Evolutionary conservation across 192 early-diverging fungal genomes (phyloP).

Genomic region (Spizellomyces sp.): DNA sequence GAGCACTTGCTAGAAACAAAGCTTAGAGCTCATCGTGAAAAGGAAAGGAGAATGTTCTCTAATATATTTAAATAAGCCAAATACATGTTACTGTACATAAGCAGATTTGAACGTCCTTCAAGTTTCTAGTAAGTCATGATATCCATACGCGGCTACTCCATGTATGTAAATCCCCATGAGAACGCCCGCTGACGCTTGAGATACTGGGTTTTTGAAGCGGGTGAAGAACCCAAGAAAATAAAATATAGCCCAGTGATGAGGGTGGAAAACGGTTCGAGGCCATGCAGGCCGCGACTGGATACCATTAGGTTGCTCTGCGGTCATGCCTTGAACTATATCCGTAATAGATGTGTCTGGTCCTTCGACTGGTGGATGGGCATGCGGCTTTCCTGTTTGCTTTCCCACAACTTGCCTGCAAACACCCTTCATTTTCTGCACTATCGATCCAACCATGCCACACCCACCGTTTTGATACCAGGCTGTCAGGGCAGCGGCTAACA

Average conservation of each 20-base stretch:
- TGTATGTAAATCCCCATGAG: constrained; percentile 1
- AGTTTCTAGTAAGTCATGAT: not conserved
- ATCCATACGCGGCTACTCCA: constrained; percentile 1
- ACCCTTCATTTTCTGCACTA: too few species aligned
- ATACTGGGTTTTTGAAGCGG: not conserved
- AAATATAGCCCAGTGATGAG: constrained; percentile 2
- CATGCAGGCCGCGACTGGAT: not conserved
- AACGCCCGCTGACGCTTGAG: not conserved
- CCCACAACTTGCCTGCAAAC: not conserved
- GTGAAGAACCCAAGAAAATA: not conserved
- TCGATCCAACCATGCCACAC: not conserved
- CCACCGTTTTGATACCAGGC: not conserved
- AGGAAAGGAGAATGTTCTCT: constrained; percentile 53
- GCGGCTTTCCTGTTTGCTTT: not conserved
- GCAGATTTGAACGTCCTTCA: not conserved
- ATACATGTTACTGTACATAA: not conserved
- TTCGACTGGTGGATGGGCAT: not conserved
- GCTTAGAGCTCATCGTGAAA: constrained; percentile 34
- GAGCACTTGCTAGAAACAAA: constrained; percentile 39
- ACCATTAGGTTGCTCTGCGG: not conserved
- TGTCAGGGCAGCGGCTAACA: not conserved
- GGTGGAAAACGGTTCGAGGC: not conserved
- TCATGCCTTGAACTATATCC: not conserved
- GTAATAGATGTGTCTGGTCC: not conserved
- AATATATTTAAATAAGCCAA: constrained; percentile 37